phyloP scores from a whole-genome alignment of 2,329 filamentous ascomycete species.

The Rhynchosporium agropyri region DNA sequence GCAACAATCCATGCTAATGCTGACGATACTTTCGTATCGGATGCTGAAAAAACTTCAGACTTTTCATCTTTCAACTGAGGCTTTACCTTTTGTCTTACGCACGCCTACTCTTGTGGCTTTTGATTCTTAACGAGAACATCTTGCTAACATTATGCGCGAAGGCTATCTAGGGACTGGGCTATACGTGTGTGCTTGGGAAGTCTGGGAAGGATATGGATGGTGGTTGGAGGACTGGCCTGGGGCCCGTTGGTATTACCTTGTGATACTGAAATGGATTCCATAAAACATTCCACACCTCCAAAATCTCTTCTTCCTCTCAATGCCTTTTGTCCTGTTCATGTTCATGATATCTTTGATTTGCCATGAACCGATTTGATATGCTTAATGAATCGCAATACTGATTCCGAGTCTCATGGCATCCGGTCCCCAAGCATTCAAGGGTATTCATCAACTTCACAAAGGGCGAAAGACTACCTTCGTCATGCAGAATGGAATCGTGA shows the following conservation, averaged over 20 bases:
- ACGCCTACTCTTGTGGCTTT: background rate
- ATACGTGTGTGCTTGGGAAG: background rate
- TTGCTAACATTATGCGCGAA: conserved; percentile 2
- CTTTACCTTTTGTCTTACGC: conserved; percentile 26
- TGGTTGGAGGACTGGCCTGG: background rate
- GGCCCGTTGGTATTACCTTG: background rate
- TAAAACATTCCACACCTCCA: too few species aligned
- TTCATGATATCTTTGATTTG: too few species aligned
- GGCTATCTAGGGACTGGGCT: conserved; percentile 1
- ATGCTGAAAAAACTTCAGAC: conserved; percentile 69
- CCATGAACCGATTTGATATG: too few species aligned
- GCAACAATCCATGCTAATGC: conserved; percentile 79
- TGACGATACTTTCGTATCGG: conserved; percentile 53
- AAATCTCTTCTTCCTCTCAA: too few species aligned
- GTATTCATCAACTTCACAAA: too few species aligned
- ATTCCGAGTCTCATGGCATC: too few species aligned
- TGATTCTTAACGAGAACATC: background rate
- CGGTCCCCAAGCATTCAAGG: too few species aligned
- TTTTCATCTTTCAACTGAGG: conserved; percentile 88
- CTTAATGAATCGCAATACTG: too few species aligned
- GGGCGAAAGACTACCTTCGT: too few species aligned
- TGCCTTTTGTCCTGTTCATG: too few species aligned
- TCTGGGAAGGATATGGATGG: background rate
- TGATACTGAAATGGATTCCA: too few species aligned
- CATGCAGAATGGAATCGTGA: too few species aligned